Percentiles rank a stretch among this genome's conserved stretches.
Evolutionary conservation across 139 green algal species (phyloP).

Genomic region (Chlamydomonas sp.): DNA sequence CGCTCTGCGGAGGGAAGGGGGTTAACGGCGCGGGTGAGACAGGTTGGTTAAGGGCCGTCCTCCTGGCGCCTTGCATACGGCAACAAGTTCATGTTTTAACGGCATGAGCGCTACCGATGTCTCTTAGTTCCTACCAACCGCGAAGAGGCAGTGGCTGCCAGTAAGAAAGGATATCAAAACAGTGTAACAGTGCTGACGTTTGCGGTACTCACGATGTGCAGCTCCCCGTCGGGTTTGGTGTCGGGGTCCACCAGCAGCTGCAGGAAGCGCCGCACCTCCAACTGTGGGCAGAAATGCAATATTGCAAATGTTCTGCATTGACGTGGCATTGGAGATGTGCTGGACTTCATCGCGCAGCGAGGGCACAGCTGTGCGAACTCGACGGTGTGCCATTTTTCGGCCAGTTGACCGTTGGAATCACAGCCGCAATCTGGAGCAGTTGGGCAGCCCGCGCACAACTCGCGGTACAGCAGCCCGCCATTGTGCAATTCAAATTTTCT

Average conservation of each 20-base stretch:
- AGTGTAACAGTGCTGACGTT: background rate
- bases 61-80: background rate
- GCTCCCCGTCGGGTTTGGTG: background rate
- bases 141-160: background rate
- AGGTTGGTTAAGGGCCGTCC: background rate
- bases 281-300: background rate
- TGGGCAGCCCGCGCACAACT: no score
- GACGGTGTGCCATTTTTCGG: background rate
- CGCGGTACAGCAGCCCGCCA: no score
- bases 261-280: conserved; percentile 14
- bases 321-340: background rate
- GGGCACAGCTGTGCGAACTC: background rate
- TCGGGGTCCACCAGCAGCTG: conserved; percentile 13
- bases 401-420: background rate
- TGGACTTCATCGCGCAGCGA: background rate
- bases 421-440: background rate
- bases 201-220: background rate
- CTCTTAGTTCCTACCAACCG: background rate
- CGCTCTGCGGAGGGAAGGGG: background rate
- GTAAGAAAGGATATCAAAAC: background rate
- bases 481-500: no score
- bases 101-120: background rate
- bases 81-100: background rate
- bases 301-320: background rate
- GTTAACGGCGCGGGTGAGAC: background rate